phyloP scores from a whole-genome alignment of 805 yeast species.

The Candida boleticola region DNA sequence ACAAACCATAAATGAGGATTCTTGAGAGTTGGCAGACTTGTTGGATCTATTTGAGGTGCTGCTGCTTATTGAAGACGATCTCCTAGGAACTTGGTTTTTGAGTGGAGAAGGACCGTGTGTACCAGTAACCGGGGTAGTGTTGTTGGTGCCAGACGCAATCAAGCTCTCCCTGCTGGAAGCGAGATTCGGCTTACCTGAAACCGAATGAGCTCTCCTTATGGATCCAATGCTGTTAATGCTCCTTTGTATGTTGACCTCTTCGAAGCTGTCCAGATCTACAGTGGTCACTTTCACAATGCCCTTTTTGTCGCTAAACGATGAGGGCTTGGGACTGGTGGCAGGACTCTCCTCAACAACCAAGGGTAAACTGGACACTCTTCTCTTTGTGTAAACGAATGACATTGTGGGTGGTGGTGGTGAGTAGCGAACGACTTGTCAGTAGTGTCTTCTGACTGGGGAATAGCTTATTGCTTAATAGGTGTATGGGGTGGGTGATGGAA shows the following conservation, averaged over 20 bases:
- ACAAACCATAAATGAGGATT: conserved; percentile 15
- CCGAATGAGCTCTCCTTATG: background rate
- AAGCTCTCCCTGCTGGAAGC: background rate
- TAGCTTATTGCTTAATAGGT: no score
- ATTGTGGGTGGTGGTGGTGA: no score
- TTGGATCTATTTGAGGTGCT: conserved; percentile 8
- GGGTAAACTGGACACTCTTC: conserved; percentile 9
- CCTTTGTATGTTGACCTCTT: conserved; percentile 3
- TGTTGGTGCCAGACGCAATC: background rate
- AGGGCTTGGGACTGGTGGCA: no score
- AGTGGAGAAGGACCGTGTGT: conserved; percentile 15
- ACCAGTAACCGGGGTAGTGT: no score
- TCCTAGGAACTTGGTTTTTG: conserved; percentile 12
- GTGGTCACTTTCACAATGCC: conserved; percentile 3
- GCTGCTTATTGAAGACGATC: conserved; percentile 18
- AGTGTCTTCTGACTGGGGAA: no score
- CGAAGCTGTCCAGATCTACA: conserved; percentile 1
- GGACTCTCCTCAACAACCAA: conserved; percentile 5
- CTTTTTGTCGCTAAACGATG: no score
- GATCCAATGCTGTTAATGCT: background rate
- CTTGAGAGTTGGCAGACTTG: conserved; percentile 5
- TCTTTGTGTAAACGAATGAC: conserved; percentile 8
- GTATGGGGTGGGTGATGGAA: no score
- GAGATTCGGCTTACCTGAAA: background rate
- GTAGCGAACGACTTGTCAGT: no score